phyloP scores from a whole-genome alignment of 2,329 filamentous ascomycete species.

The Trichophaea hybrida region DNA sequence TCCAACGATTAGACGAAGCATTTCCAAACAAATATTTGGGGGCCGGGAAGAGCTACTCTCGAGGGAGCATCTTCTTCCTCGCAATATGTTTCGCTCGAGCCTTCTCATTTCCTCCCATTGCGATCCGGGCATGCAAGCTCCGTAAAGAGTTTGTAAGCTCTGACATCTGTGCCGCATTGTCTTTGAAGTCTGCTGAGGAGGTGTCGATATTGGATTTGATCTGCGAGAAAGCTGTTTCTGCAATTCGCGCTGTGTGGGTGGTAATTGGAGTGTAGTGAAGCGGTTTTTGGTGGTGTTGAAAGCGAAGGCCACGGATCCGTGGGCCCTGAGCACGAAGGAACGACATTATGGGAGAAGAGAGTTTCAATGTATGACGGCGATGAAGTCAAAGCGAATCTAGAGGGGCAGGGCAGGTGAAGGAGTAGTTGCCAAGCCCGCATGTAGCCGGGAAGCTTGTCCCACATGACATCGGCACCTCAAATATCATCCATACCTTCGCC shows the following conservation, averaged over 20 bases:
- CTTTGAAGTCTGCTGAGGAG: slow-evolving; percentile 60
- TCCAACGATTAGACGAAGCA: not conserved
- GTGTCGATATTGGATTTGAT: slow-evolving; percentile 64
- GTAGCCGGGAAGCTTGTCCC: not conserved
- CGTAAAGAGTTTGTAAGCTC: slow-evolving; percentile 56
- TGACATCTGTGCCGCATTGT: slow-evolving; percentile 66
- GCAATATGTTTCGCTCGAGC: slow-evolving; percentile 75
- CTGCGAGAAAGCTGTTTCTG: slow-evolving; percentile 51
- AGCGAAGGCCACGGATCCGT: not conserved
- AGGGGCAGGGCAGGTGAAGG: not conserved
- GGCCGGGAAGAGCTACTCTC: slow-evolving; percentile 41
- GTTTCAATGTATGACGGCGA: not conserved
- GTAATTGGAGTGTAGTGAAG: not conserved
- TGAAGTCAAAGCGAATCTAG: not conserved
- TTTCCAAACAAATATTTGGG: not conserved
- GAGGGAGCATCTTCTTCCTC: slow-evolving; percentile 83
- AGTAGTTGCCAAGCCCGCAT: not conserved
- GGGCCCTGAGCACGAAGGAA: not conserved
- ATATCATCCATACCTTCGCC: not conserved
- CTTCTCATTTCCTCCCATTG: slow-evolving; percentile 64
- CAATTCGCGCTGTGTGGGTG: not conserved
- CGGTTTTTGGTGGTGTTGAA: not conserved
- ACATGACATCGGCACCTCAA: too few species aligned
- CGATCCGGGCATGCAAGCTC: slow-evolving; percentile 54
- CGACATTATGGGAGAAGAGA: not conserved